Base-by-base conservation (phyloP, 2,329 filamentous ascomycete species). In the Aspergillus aculeatus region DNA sequence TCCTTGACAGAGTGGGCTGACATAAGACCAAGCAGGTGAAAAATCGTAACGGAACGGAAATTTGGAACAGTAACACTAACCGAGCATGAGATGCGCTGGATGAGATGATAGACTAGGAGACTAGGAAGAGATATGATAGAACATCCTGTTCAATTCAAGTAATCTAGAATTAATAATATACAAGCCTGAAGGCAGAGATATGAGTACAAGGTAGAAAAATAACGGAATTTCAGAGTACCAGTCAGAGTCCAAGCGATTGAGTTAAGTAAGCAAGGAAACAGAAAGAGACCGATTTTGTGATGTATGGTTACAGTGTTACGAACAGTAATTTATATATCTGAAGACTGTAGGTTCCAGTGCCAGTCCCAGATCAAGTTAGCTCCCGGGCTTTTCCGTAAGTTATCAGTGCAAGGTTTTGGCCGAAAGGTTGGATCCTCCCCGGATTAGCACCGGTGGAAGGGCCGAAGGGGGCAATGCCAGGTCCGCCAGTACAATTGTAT, bases 321-420 rank as follows among this genome's bases (percentile, higher is more conserved):
- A 41, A 31, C 35, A 6, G 26, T 29, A 29, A 29, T 29, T 10
- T 29, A 54, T 47, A 23, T 23, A 23, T 23, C 23, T 4, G 23
- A 23, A 23, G 23, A 23, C 23, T 35, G 50, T 44, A 44, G 38
- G 38, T 19, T 44, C 38, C n/a, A 19, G 26, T 9, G 26, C 5
- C 5, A 29, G 6, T 29, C 2, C 6, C 6, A 9, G 26, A 9
- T 29, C 26, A 29, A 29, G 16, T 44, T 72, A 73, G 65, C 71
- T 75, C 68, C 74, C 73, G 73, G 64, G 61, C 72, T 68, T 71
- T 76, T 69, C 75, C 73, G 72, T 64, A 73, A 19, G 14, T 12
- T 16, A 12, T 35, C 74, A 71, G 70, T 72, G 72, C 74, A 75
- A 73, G 69, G 73, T 65, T 61, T 29, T 29, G 26, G 26, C 26